Conservation (phyloP, 768 basidiomycete genomes). For the Mycena leptocephala region DNA sequence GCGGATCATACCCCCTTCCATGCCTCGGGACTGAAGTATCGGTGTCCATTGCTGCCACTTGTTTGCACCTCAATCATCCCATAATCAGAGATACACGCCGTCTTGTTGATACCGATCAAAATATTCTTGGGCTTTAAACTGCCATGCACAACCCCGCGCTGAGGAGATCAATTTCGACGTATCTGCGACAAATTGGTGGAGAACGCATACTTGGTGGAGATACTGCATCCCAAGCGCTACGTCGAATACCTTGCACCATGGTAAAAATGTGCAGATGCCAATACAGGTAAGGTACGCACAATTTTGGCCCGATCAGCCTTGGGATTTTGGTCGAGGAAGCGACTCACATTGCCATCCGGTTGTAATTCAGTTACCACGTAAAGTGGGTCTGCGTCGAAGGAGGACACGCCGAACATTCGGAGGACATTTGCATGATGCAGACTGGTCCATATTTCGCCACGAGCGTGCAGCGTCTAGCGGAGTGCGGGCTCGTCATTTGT, state of each 20-base stretch:
- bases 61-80: constrained; percentile 42
- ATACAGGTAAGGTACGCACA: constrained; percentile 18
- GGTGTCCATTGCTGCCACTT: constrained; percentile 35
- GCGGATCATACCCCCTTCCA: constrained; percentile 48
- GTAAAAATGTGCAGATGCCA: not conserved
- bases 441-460: constrained; percentile 38
- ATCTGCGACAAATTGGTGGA: not conserved
- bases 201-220: constrained; percentile 41
- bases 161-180: not conserved
- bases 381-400: constrained; percentile 42
- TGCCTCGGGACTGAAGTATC: constrained; percentile 47
- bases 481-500: not conserved
- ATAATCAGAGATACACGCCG: constrained; percentile 40
- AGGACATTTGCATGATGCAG: constrained; percentile 40
- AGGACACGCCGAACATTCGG: constrained; percentile 40
- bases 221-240: constrained; percentile 43
- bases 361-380: constrained; percentile 38
- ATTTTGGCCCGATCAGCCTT: constrained; percentile 33
- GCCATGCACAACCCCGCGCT: constrained; percentile 43
- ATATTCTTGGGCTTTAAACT: constrained; percentile 44
- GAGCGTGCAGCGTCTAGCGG: constrained; percentile 33
- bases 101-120: constrained; percentile 33
- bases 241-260: constrained; percentile 35
- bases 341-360: constrained; percentile 35
- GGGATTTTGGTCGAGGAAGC: constrained; percentile 38